Evolutionary conservation across 1,284 basidiomycete species (phyloP), one percentile per base, ranked within the genome.

Genomic region (Schizophyllum amplum): DNA sequence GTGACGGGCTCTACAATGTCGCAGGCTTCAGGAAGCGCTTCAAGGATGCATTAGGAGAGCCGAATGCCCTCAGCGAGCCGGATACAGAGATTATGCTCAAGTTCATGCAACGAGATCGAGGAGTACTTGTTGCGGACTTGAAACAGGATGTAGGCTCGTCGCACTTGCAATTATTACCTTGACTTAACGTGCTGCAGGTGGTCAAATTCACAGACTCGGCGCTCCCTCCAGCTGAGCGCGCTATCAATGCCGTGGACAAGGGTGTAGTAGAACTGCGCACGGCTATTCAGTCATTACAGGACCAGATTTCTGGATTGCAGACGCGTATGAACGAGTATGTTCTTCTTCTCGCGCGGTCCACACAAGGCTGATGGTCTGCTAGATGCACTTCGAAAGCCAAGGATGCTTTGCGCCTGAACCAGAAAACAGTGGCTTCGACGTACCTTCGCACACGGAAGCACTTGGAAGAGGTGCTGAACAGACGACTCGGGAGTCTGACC

Each of bases 381-480:
- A 93, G 91, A 57, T 86, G 80, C 47, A 86, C 84, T 15, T 72
- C 69, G 50, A 88, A 88, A 65, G 86, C 87, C 7, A 78, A 82
- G 21, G 69, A 71, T 4, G 82, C 89, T 1, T 69, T 98, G 11
- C 75, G 76, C 17, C 80, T 81, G 57, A 84, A 87, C 57, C 86
- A 86, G 58, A 91, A 92, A 68, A 67, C 81, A 0, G 70, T 87
- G 1, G 93, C 94, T 0, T 67, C 92, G 42, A 83, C 81, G 5
- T 85, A 91, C 63, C 74, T 98, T 9, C 82, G 88, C 27, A 84
- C 86, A 15, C 84, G 86, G 63, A 96, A 93, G 67, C 82, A 83
- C 54, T 74, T 95, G 4, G 86, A 95, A 64, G 88, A 90, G 2
- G 71, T 95, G 1, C 73, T 95, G 24, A 72, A 72, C 24, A 90